A percentile compares a stretch with the other conserved stretches of the same genome.
Conservation (phyloP, 306 rosid species). For the Mucuna pruriens region DNA sequence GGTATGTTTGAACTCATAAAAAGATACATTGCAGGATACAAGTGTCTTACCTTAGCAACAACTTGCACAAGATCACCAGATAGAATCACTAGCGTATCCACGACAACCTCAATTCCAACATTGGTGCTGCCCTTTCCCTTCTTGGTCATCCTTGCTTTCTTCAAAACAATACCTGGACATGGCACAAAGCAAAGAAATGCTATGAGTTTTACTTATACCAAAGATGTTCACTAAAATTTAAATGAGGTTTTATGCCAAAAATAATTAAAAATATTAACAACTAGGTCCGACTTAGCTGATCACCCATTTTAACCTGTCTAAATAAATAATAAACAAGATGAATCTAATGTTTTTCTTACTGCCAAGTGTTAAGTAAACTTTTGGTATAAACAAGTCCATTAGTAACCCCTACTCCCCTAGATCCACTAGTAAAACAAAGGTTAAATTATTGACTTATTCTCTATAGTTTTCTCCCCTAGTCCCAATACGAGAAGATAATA, state of each 20-base stretch:
- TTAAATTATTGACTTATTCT: background rate
- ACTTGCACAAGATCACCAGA: slow-evolving; percentile 83
- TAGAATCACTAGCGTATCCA: slow-evolving; percentile 72
- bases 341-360: background rate
- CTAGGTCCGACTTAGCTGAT: background rate
- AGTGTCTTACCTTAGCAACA: slow-evolving; percentile 69
- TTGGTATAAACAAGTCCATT: background rate
- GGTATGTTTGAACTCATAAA: background rate
- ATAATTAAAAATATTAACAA: background rate
- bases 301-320: slow-evolving; percentile 9
- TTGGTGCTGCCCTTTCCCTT: slow-evolving; percentile 63
- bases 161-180: slow-evolving; percentile 72
- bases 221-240: slow-evolving; percentile 4
- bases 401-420: slow-evolving; percentile 18
- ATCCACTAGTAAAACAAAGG: slow-evolving; percentile 22
- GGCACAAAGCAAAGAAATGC: slow-evolving; percentile 29
- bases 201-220: background rate
- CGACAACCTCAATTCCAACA: slow-evolving; percentile 52
- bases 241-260: background rate
- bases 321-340: background rate
- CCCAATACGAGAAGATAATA: no score
- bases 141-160: slow-evolving; percentile 79
- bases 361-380: background rate
- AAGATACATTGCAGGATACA: slow-evolving; percentile 3
- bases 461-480: background rate